These are phyloP conservation scores for Ustilago nuda DNA, from an alignment of 1,284 basidiomycete species.

Conservation along the genomic window DNA sequence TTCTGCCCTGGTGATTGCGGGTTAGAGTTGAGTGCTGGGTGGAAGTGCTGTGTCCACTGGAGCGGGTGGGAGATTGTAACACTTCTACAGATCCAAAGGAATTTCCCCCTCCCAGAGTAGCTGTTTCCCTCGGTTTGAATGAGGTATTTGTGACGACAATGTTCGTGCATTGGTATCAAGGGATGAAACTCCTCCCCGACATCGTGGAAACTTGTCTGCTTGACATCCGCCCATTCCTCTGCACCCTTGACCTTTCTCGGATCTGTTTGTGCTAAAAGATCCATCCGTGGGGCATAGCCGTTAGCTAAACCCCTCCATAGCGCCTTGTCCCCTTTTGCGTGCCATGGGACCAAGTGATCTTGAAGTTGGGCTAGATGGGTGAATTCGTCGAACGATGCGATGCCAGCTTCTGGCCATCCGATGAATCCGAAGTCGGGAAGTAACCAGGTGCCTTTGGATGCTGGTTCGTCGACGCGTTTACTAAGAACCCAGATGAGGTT, in stretches of 20 bases:
- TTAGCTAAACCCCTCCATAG: conserved; percentile 54
- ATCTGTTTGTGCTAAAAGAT: conserved; percentile 40
- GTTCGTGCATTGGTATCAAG: conserved; percentile 50
- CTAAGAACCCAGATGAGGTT: conserved; percentile 42
- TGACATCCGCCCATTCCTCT: conserved; percentile 51
- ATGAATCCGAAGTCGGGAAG: conserved; percentile 59
- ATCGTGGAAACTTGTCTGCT: conserved; percentile 55
- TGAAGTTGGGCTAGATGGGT: conserved; percentile 27
- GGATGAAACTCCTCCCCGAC: conserved; percentile 31
- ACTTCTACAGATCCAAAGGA: conserved; percentile 43
- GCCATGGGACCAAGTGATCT: conserved; percentile 45
- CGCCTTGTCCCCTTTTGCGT: conserved; percentile 26
- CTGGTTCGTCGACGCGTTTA: conserved; percentile 32
- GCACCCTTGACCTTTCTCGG: conserved; percentile 14
- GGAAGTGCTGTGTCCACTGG: conserved; percentile 64
- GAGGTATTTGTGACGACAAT: conserved; percentile 55
- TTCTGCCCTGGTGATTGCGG: conserved; percentile 35
- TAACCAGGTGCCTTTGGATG: conserved; percentile 37
- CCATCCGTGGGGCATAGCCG: conserved; percentile 38
- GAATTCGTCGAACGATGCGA: conserved; percentile 52
- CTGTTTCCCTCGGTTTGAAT: conserved; percentile 61
- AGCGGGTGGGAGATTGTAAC: conserved; percentile 50
- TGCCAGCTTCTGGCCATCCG: conserved; percentile 57
- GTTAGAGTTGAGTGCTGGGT: conserved; percentile 50
- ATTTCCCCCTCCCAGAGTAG: conserved; percentile 56